Base-by-base conservation (phyloP, 1,139 yeast genomes). In the Diutina catenulata region DNA sequence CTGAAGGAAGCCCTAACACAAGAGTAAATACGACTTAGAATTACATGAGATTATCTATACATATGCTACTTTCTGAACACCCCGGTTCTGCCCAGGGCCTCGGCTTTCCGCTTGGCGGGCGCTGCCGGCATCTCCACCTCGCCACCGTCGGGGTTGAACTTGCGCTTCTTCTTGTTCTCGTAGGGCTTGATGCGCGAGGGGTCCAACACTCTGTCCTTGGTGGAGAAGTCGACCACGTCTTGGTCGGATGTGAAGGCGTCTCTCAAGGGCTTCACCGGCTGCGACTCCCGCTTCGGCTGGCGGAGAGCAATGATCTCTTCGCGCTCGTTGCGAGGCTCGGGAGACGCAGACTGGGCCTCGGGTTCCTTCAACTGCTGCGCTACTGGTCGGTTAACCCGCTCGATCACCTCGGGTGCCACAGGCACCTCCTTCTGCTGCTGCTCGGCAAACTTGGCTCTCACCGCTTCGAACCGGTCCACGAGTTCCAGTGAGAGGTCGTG, bases 1-100 rank as follows among this genome's bases (percentile, higher is more conserved):
- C 80, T 68, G 47, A 83, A 27, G 13, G 29, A 27, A 16, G 9
- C 9, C 6, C 15, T 16, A 14, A 27, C 15, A 27, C 15, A 14
- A 27, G 29, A 27, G 5, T 13, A 13, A 14, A 15, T 18, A 27
- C 10, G 6, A 27, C 29, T 27, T 14, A n/a, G n/a, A n/a, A n/a
- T n/a, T n/a, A n/a, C n/a, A 14, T 15, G 19, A 25, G 5, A 14
- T 11, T 27, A 4, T 6, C 5, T 27, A 27, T 10, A 13, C 15
- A 5, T 15, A 16, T 7, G 13, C 21, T 21, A 31, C n/a, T 20
- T 20, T 16, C 33, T 11, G 18, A 31, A 31, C 24, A 31, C 35
- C 15, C 25, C 35, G 4, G 35, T 13, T 6, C 35, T 15, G 9
- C 35, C 35, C 7, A 8, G 7, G 18, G 20, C 8, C 13, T 20